A percentile compares a stretch with the other conserved stretches of the same genome.
phyloP scores from a whole-genome alignment of 148 eudicot genomes.

The Mesembryanthemum crystallinum region DNA sequence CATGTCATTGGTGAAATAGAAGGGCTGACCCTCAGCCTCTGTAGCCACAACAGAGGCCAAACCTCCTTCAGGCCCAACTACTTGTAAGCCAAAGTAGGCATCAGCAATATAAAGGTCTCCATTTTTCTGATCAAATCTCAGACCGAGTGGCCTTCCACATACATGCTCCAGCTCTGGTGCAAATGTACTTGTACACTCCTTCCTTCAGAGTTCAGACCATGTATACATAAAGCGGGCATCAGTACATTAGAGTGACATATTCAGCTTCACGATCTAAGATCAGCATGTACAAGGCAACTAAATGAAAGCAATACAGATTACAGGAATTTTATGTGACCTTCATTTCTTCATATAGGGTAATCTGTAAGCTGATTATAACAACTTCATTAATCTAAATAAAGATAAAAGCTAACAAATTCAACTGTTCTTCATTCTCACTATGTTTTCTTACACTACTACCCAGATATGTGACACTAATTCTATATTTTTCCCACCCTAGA shows the following conservation, averaged over 20 bases:
- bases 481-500: too few species aligned
- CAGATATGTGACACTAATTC: too few species aligned
- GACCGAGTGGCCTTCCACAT: slow-evolving; percentile 61
- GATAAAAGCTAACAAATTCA: too few species aligned
- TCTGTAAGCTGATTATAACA: too few species aligned
- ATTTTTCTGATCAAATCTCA: slow-evolving; percentile 44
- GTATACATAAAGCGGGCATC: background rate
- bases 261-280: background rate
- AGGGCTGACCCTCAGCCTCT: slow-evolving; percentile 32
- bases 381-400: too few species aligned
- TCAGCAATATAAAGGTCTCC: slow-evolving; percentile 63
- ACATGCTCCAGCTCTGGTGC: slow-evolving; percentile 68
- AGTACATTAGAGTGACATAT: background rate
- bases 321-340: too few species aligned
- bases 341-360: too few species aligned
- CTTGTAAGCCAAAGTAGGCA: slow-evolving; percentile 77
- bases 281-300: too few species aligned
- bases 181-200: slow-evolving; percentile 54
- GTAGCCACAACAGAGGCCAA: slow-evolving; percentile 28
- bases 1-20: slow-evolving; percentile 44
- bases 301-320: too few species aligned
- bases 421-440: too few species aligned
- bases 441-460: background rate
- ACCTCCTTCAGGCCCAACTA: slow-evolving; percentile 61
- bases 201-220: slow-evolving; percentile 24